These are phyloP conservation scores for Nakataea oryzae DNA, from an alignment of 2,329 filamentous ascomycete genomes.

Conservation along the genomic window DNA sequence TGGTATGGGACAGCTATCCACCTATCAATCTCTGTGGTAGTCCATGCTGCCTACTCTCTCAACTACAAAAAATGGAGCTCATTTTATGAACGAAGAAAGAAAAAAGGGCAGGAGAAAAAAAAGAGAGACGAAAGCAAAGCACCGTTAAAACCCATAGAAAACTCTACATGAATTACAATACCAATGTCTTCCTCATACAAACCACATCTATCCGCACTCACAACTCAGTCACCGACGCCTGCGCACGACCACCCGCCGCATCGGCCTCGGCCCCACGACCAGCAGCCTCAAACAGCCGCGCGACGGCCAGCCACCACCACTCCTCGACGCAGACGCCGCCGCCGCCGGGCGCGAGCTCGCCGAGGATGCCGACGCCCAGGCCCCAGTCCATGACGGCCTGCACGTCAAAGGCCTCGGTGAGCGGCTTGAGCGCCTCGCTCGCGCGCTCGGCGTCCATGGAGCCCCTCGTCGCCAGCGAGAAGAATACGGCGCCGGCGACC, in stretches of 20 bases:
- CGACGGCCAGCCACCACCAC: slow-evolving; percentile 59
- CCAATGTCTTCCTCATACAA: not conserved
- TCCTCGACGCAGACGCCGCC: slow-evolving; percentile 33
- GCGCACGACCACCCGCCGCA: too few species aligned
- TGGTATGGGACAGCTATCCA: too few species aligned
- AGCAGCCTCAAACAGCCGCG: slow-evolving; percentile 17
- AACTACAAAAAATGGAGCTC: too few species aligned
- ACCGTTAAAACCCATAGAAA: not conserved
- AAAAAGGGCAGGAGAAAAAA: not conserved
- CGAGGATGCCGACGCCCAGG: slow-evolving; percentile 38
- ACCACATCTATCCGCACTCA: not conserved
- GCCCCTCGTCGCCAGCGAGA: slow-evolving; percentile 52
- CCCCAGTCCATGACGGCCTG: slow-evolving; percentile 50
- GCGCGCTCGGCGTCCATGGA: slow-evolving; percentile 43
- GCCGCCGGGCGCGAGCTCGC: slow-evolving; percentile 21
- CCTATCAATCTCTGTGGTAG: too few species aligned
- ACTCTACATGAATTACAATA: not conserved
- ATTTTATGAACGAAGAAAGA: too few species aligned
- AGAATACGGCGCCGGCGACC: slow-evolving; percentile 50
- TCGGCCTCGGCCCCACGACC: not conserved
- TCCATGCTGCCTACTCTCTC: too few species aligned
- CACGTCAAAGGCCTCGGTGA: slow-evolving; percentile 54
- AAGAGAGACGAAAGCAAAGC: not conserved
- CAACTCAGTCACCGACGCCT: too few species aligned
- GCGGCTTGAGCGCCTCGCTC: slow-evolving; percentile 42